A percentile compares a stretch with the other conserved stretches of the same genome.
phyloP scores from a whole-genome alignment of 2,329 filamentous ascomycete species.

The Fusarium coicis region DNA sequence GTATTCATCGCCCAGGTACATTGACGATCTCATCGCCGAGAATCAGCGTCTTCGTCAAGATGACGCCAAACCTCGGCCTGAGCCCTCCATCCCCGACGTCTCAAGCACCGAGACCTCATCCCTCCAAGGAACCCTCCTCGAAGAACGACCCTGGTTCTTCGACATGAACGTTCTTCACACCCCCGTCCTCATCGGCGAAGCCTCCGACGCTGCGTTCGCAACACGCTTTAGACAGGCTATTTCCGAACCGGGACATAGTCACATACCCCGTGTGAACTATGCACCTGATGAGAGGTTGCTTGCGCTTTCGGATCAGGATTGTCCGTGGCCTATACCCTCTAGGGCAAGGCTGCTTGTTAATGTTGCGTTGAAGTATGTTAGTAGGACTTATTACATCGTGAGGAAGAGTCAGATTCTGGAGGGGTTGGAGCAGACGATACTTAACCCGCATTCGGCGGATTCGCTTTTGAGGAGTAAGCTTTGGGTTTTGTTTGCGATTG shows the following conservation, averaged over 20 bases:
- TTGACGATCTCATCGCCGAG: conserved; percentile 50
- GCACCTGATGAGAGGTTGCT: conserved; percentile 46
- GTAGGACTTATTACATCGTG: conserved; percentile 55
- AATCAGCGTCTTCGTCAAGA: conserved; percentile 45
- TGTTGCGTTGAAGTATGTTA: conserved; percentile 54
- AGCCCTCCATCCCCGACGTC: conserved; percentile 23
- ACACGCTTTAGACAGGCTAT: conserved; percentile 52
- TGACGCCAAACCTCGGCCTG: conserved; percentile 24
- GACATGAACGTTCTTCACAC: conserved; percentile 48
- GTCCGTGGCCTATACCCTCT: conserved; percentile 53
- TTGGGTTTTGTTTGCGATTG: conserved; percentile 58
- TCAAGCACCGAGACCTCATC: conserved; percentile 14
- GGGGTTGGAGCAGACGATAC: conserved; percentile 51
- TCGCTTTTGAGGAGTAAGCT: conserved; percentile 53
- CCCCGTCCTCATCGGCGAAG: conserved; percentile 51
- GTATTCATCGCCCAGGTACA: conserved; percentile 41
- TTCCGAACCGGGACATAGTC: conserved; percentile 44
- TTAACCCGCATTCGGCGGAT: conserved; percentile 48
- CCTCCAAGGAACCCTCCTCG: conserved; percentile 36
- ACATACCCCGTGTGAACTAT: conserved; percentile 51
- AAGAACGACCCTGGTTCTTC: conserved; percentile 49
- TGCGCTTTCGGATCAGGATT: conserved; percentile 44
- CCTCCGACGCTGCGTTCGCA: conserved; percentile 51
- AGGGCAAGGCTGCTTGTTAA: conserved; percentile 46
- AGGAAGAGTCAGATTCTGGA: conserved; percentile 52